Evolutionary conservation across 192 early-diverging fungal species (phyloP).

Genomic region (Linnemannia zychae): DNA sequence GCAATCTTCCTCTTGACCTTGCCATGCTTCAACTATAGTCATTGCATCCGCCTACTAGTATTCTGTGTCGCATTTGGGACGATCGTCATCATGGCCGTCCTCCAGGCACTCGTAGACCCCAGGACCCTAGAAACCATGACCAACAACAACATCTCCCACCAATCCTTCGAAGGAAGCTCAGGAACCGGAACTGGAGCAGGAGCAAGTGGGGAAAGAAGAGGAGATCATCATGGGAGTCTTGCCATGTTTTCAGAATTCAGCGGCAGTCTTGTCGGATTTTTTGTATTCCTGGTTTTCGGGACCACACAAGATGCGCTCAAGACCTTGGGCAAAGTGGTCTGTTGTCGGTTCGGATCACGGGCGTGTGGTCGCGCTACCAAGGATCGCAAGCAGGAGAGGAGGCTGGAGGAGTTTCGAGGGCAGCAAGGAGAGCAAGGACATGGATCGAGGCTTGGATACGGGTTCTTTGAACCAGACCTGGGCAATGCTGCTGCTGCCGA

Average conservation of each 20-base stretch:
- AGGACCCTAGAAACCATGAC: background rate
- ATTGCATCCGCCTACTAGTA: slow-evolving; percentile 32
- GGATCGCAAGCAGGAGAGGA: background rate
- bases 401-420: too few species aligned
- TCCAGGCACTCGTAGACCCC: slow-evolving; percentile 13
- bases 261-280: background rate
- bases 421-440: background rate
- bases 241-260: slow-evolving; percentile 1
- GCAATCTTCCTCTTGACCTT: background rate
- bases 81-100: slow-evolving; percentile 17
- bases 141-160: background rate
- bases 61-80: slow-evolving; percentile 26
- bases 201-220: too few species aligned
- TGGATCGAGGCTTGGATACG: background rate
- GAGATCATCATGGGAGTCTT: background rate
- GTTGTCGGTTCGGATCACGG: background rate
- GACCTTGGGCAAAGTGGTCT: background rate
- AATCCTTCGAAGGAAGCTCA: background rate
- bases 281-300: background rate
- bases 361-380: background rate
- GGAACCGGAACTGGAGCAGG: background rate
- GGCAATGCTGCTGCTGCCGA: background rate
- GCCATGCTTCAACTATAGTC: slow-evolving; percentile 11
- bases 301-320: background rate
- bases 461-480: too few species aligned